Base-by-base conservation (phyloP, 345 rosid species). In the Excoecaria agallocha region DNA sequence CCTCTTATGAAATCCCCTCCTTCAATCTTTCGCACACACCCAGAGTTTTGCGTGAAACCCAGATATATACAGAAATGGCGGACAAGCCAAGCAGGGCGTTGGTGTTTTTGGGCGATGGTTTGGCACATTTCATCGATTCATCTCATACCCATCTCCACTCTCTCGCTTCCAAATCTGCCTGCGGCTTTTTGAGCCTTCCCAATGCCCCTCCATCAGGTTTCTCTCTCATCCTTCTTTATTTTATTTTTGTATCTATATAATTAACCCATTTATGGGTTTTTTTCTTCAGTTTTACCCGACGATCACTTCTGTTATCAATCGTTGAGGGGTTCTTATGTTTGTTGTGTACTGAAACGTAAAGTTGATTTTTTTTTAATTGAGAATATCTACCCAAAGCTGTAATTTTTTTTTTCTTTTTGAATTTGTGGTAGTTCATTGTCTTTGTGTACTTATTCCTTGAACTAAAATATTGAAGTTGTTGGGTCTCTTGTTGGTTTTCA, bases 31-130 rank as follows among this genome's bases (percentile, higher is more conserved):
- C 45, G 0, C 45, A 41, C 45, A 4, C 45, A n/a, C 8, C 8
- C 7, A 41, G 6, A 4, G 45, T 41, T 2, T 17, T 15, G 1
- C 15, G 19, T 51, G 15, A 51, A 51, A 13, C 15, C 30, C 30
- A 30, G 30, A 13, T 19, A 13, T 1, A 13, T 51, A 12, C 17
- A 0, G 20, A 73, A 79, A 92, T 94, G 98, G 98, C 97, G 78
- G 98, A 89, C 88, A 91, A 91, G 82, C 85, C 98, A 60, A 94
- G 98, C 94, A 86, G 92, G 81, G 87, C 86, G 1, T 57, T 94
- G 78, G 85, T 92, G 45, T 38, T 92, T 61, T 88, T 85, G 85
- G 98, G 98, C 60, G 97, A 94, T 70, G 98, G 97, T 15, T 84
- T 89, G 79, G 95, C 93, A 30, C 85, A 89, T 51, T 84, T 81